Conservation (phyloP, 306 rosid species). For the Inga leiocalycina region DNA sequence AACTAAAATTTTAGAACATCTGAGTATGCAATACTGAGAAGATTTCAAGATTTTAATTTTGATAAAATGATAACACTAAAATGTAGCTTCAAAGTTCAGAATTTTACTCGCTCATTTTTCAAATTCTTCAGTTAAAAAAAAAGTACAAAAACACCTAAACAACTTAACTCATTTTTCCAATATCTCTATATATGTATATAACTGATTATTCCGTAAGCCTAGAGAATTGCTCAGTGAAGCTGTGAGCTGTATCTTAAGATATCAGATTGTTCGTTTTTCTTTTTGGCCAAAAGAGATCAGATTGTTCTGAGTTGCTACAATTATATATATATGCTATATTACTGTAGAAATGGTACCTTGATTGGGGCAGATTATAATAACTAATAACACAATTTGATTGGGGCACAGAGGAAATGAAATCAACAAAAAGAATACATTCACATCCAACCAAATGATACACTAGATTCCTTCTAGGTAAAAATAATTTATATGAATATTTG, state of each 20-base stretch:
- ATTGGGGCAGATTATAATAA: slow-evolving; percentile 21
- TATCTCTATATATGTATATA: not conserved
- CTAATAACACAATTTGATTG: slow-evolving; percentile 33
- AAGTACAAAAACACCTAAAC: not conserved
- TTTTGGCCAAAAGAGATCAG: not conserved
- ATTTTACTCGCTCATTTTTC: not conserved
- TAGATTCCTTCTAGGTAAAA: slow-evolving; percentile 39
- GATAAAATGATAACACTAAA: not conserved
- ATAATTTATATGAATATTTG: slow-evolving; percentile 25
- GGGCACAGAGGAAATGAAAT: slow-evolving; percentile 36
- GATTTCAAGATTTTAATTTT: not conserved
- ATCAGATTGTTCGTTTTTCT: not conserved
- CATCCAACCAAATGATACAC: slow-evolving; percentile 48
- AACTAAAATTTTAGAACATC: not conserved
- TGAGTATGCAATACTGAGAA: not conserved
- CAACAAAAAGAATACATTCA: slow-evolving; percentile 43
- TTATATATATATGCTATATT: slow-evolving; percentile 5
- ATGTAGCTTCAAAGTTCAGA: not conserved
- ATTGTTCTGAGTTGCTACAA: not conserved
- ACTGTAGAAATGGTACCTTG: slow-evolving; percentile 30
- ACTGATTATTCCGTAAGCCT: not conserved
- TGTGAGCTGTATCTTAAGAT: not conserved
- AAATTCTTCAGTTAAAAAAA: not conserved
- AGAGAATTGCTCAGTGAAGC: not conserved
- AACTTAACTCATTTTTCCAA: not conserved